Base-by-base conservation (phyloP, 495 filamentous ascomycete genomes). In the Penicillium canescens region DNA sequence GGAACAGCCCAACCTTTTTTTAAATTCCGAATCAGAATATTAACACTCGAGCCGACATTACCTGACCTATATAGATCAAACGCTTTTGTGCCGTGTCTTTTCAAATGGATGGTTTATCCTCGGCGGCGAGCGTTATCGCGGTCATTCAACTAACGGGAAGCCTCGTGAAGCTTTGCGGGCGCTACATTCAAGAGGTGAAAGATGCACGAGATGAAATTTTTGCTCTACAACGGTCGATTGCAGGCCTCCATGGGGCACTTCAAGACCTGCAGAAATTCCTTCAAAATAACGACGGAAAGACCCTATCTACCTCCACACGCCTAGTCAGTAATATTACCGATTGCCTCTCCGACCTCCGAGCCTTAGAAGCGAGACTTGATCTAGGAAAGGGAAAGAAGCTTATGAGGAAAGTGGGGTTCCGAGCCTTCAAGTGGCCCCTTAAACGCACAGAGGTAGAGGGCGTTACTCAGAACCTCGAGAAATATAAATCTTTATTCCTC, bases 351-450 rank as follows among this genome's bases (percentile, higher is more conserved):
- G 54, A 66, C 41, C 60, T 69, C 26, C 53, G 33, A 46, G 58
- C 38, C 16, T 66, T 69, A 45, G 50, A 69, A 56, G 56, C 40
- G 46, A 64, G 38, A 57, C 40, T 69, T 40, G 52, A 66, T 60
- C 52, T 50, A 24, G 59, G 59, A 42, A 60, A 54, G 23, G 56
- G 54, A 60, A 62, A 62, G 21, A 66, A 38, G 5, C 43, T 61
- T 9, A 67, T 68, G 57, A 62, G 47, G n/a, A 66, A 60, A 56
- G 1, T 67, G 37, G 65, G 66, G 40, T 50, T 67, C 18, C 53
- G 59, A 60, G 56, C 67, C 37, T 58, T 68, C 13, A 70, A 65
- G 12, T 70, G 67, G 62, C 65, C 67, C 11, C 28, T 72, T 44
- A 61, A 65, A 48, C 57, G 61, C 9, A 23, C 28, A 43, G 60